Base-by-base conservation (phyloP, 108 stramenopile genomes). In the Bacterosira constricta region DNA sequence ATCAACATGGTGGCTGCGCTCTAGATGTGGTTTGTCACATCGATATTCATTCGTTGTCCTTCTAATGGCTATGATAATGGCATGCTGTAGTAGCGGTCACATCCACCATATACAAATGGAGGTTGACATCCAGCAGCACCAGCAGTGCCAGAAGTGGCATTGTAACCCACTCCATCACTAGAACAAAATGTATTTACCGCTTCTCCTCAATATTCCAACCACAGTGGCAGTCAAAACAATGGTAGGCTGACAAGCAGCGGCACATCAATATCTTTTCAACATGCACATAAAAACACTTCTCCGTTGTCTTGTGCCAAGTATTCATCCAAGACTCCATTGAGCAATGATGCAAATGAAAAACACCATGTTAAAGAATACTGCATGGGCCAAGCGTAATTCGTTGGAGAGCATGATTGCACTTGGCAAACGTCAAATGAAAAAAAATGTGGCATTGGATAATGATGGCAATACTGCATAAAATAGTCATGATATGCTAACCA, bases 391-490 rank as follows among this genome's bases (percentile, higher is more conserved):
- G n/a, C n/a, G n/a, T n/a, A 42, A 36, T 37, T 63, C 61, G 10
- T 27, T 73, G 25, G 56, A 49, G 13, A 30, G 39, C 8, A 45
- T 64, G 32, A 73, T 73, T 57, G 72, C 72, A 6, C 46, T 73
- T 17, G 72, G 72, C 10, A 63, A 73, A 35, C 35, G 53, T 26
- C 72, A 73, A 58, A 73, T 73, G 63, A 46, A 12, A 20, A 5
- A 25, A 37, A 30, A 25, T n/a, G 20, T 18, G 36, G 31, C 13
- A 7, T 12, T 37, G 9, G 0, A 6, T 10, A 25, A 10, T 47
- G 30, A 7, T 35, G 10, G 11, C 30, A 58, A 20, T 12, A 10
- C 34, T 9, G 31, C 53, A 49, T n/a, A n/a, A n/a, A 58, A 15
- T 17, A 36, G 39, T 32, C 3, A 38, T 36, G 26, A 42, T 31